A percentile compares a stretch with the other conserved stretches of the same genome.
These are phyloP conservation scores for Dendrobium catenatum DNA, from an alignment of 106 monocot species.

Conservation along the genomic window DNA sequence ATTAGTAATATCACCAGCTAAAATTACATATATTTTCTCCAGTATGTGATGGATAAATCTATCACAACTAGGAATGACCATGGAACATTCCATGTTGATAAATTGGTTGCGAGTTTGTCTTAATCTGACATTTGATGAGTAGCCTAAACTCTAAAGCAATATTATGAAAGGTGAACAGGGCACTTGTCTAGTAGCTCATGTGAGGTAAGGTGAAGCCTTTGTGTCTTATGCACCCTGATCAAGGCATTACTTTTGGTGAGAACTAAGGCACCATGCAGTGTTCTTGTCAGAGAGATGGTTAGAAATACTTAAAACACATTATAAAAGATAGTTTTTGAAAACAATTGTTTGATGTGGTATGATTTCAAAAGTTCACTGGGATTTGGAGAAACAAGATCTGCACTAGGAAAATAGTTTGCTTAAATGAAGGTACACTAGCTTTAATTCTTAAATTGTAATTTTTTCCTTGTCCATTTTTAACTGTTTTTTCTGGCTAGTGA, in stretches of 20 bases:
- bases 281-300: background rate
- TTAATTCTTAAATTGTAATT: too few relatives aligned
- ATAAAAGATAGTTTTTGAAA: background rate
- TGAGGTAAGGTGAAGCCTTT: background rate
- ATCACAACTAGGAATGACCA: background rate
- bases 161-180: background rate
- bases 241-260: background rate
- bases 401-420: too few relatives aligned
- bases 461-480: too few relatives aligned
- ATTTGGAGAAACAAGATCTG: background rate
- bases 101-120: background rate
- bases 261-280: background rate
- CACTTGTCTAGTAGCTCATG: background rate
- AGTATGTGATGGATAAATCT: too few relatives aligned
- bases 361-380: background rate
- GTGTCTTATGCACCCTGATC: background rate
- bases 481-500: too few relatives aligned
- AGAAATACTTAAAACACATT: background rate
- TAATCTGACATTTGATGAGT: background rate
- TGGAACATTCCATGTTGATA: background rate
- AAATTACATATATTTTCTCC: too few relatives aligned
- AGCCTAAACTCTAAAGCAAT: background rate
- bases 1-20: too few relatives aligned
- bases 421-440: too few relatives aligned
- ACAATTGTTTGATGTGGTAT: background rate